A percentile compares a stretch with the other conserved stretches of the same genome.
These are phyloP conservation scores for Avena atlantica DNA, from an alignment of 176 grass and related monocot species.

Conservation along the genomic window DNA sequence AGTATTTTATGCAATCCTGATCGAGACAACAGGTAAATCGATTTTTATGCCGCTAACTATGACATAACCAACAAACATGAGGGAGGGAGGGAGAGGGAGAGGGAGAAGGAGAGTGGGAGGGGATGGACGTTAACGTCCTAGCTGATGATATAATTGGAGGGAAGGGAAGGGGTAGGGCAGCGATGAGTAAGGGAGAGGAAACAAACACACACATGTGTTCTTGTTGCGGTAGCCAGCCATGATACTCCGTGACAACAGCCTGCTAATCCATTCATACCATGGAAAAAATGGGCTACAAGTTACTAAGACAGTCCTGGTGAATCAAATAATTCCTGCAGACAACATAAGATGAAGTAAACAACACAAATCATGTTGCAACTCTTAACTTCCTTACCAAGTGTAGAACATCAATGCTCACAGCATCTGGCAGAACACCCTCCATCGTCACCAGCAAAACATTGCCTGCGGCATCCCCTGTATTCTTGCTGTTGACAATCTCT, in stretches of 20 bases:
- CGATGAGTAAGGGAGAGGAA: constrained; percentile 73
- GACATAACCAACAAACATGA: neutral
- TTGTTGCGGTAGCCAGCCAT: constrained; percentile 81
- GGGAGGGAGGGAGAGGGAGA: constrained; percentile 22
- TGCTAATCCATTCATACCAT: constrained; percentile 81
- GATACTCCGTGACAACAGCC: constrained; percentile 76
- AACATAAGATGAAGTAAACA: constrained; percentile 53
- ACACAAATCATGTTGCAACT: constrained; percentile 35
- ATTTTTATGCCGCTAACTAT: constrained; percentile 25
- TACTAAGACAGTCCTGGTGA: constrained; percentile 58
- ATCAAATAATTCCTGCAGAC: constrained; percentile 59
- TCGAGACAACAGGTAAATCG: constrained; percentile 30
- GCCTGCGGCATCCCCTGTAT: constrained; percentile 66
- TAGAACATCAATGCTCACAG: constrained; percentile 93
- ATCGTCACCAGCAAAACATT: constrained; percentile 88
- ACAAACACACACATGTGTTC: constrained; percentile 90
- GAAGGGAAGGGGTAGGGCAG: constrained; percentile 49
- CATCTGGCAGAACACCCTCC: constrained; percentile 86
- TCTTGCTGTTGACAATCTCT: constrained; percentile 90
- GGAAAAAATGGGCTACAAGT: constrained; percentile 63
- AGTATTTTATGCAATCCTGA: constrained; percentile 12
- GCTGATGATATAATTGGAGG: constrained; percentile 22
- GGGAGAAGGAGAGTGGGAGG: constrained; percentile 19
- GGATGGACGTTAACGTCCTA: constrained; percentile 17
- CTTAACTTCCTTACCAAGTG: constrained; percentile 78